Evolutionary conservation across 2,329 filamentous ascomycete species (phyloP).

Genomic region (Cladobotryum protrusum): DNA sequence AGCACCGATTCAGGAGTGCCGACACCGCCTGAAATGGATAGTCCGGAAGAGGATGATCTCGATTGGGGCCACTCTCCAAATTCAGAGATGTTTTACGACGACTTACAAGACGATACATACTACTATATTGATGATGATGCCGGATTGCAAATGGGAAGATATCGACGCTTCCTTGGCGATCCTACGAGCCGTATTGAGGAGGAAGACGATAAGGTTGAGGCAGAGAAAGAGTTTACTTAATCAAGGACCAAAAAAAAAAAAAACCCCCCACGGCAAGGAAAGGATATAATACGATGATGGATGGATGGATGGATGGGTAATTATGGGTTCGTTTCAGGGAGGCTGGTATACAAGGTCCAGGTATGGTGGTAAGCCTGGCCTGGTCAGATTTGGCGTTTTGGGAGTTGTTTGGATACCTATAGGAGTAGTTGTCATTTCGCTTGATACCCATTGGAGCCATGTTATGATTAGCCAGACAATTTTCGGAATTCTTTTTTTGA

Average conservation of each 20-base stretch:
- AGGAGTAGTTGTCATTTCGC: constrained; percentile 8
- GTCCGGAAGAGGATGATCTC: constrained; percentile 16
- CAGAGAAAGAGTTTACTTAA: constrained; percentile 7
- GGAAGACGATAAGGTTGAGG: constrained; percentile 26
- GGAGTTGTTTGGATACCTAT: constrained; percentile 12
- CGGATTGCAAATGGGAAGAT: constrained; percentile 30
- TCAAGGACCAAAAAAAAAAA: background rate
- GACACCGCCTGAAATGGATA: constrained; percentile 33
- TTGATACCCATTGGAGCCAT: constrained; percentile 15
- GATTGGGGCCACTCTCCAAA: constrained; percentile 21
- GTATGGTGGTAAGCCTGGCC: background rate
- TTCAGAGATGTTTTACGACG: constrained; percentile 15
- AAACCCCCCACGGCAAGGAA: background rate
- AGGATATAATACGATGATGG: background rate
- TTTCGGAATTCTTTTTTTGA: background rate
- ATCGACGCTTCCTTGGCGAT: constrained; percentile 29
- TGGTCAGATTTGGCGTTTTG: constrained; percentile 1
- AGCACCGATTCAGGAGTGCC: constrained; percentile 24
- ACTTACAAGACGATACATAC: constrained; percentile 24
- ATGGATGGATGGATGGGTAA: constrained; percentile 3
- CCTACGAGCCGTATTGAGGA: constrained; percentile 32
- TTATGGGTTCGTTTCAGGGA: constrained; percentile 10
- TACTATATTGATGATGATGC: constrained; percentile 26
- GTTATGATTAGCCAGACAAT: background rate
- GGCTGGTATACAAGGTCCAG: background rate